Conservation (phyloP, 140 eudicot species). For the Anethum foeniculum region DNA sequence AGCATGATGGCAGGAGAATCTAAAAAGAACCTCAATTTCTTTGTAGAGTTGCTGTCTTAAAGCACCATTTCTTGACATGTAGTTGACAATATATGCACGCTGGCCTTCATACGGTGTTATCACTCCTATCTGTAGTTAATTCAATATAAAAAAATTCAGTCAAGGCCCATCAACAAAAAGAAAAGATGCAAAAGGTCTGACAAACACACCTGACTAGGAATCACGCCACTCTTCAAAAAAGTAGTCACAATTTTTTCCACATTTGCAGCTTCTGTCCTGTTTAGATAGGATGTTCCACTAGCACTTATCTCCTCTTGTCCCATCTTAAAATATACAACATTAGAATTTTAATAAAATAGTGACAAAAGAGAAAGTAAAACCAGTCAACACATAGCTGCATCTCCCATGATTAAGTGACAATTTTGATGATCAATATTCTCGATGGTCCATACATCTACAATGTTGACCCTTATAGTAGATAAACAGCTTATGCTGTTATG, state of each 20-base stretch:
- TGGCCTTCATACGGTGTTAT: conserved; percentile 99
- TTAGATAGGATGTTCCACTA: conserved; percentile 93
- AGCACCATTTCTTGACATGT: conserved; percentile 98
- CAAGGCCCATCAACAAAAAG: neutral
- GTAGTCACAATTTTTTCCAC: conserved; percentile 97
- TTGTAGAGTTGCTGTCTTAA: conserved; percentile 97
- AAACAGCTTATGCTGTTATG: neutral
- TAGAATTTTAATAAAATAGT: neutral
- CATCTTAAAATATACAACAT: conserved; percentile 40
- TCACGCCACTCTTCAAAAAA: conserved; percentile 90
- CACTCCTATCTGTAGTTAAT: conserved; percentile 68
- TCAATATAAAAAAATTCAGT: neutral
- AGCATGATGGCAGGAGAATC: neutral
- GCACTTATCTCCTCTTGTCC: conserved; percentile 99
- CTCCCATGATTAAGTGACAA: neutral
- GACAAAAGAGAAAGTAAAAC: neutral
- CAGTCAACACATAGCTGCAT: neutral
- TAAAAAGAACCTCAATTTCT: conserved; percentile 73
- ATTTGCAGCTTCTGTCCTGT: conserved; percentile 97
- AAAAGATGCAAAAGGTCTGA: neutral
- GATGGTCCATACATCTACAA: neutral
- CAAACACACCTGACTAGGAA: conserved; percentile 76
- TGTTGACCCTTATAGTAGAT: neutral
- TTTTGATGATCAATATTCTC: neutral
- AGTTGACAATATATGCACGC: conserved; percentile 94